Evolutionary conservation across 306 rosid species (phyloP).

Genomic region (Trifolium dubium): DNA sequence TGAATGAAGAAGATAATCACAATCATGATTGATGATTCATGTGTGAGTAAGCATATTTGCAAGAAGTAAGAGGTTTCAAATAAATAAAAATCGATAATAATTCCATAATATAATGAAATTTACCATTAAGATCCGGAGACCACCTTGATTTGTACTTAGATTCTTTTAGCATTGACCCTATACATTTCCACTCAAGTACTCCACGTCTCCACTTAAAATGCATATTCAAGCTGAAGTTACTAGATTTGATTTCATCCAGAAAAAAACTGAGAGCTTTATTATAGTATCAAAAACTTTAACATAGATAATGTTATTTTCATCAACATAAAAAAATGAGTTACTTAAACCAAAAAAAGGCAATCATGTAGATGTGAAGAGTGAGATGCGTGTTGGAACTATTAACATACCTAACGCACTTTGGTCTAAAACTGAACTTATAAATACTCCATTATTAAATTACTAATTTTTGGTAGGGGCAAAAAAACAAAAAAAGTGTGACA

Average conservation of each 20-base stretch:
- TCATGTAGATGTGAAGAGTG: background rate
- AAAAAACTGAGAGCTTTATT: background rate
- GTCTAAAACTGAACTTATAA: background rate
- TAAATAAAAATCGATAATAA: too few species aligned
- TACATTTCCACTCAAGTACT: background rate
- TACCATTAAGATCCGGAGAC: too few species aligned
- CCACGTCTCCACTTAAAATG: background rate
- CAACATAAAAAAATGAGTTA: background rate
- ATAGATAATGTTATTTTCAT: background rate
- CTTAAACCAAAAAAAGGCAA: conserved; percentile 4
- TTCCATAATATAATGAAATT: too few species aligned
- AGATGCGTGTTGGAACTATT: conserved; percentile 35
- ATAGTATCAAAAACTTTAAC: background rate
- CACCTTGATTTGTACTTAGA: too few species aligned
- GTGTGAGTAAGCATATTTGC: too few species aligned
- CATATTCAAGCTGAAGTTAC: background rate
- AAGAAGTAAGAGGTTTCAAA: too few species aligned
- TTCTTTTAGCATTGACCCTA: background rate
- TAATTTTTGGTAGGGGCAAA: too few species aligned
- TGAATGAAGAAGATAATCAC: too few species aligned
- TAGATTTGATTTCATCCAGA: background rate
- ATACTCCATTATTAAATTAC: too few species aligned
- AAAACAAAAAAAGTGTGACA: background rate
- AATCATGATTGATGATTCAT: too few species aligned
- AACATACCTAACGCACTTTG: conserved; percentile 35